Evolutionary conservation across 768 basidiomycete genomes (phyloP), one percentile per base, ranked within the genome.

Genomic region (Candolleomyces aberdarensis): DNA sequence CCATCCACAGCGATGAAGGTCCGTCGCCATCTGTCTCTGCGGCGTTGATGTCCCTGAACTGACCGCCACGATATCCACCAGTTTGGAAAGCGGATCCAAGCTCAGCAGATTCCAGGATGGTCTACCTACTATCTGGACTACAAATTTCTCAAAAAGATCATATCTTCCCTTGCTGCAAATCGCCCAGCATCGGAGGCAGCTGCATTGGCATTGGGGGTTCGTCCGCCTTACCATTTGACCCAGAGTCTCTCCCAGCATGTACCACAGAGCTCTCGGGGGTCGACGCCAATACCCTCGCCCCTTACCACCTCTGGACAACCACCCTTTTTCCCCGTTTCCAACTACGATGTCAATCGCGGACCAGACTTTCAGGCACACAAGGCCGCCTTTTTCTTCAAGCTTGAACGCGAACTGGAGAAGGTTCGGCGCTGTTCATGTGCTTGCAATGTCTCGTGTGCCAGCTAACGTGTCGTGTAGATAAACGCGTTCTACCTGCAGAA

Each of bases 41-140:
- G 22, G 57, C 59, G 49, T 48, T 52, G 29, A 56, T 58, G 47
- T 58, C 31, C 51, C 32, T 58, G 56, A 63, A 41, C 60, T 62
- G 64, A 40, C 59, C 32, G 26, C 57, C 51, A 52, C 46, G 52
- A 14, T 49, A n/a, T 71, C 31, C 20, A 39, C n/a, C 51, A 98
- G 96, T 99, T 99, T 75, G 97, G 97, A 68, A 99, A 99, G 80
- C 91, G 94, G 63, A 94, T 99, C 63, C 95, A 94, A 74, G 86
- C 91, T 32, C 91, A 96, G 73, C 94, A 97, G 79, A 88, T 98
- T 58, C 95, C 96, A 56, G 96, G 96, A 78, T 99, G 96, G 96
- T 93, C 92, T 31, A 72, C 80, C 47, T 93, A 92, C 79, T 98
- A 98, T 76, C 86, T 98, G 62, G 96, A 98, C 78, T 99, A 99